Evolutionary conservation across 2,329 filamentous ascomycete species (phyloP).

Genomic region (Phyllosticta citriasiana): DNA sequence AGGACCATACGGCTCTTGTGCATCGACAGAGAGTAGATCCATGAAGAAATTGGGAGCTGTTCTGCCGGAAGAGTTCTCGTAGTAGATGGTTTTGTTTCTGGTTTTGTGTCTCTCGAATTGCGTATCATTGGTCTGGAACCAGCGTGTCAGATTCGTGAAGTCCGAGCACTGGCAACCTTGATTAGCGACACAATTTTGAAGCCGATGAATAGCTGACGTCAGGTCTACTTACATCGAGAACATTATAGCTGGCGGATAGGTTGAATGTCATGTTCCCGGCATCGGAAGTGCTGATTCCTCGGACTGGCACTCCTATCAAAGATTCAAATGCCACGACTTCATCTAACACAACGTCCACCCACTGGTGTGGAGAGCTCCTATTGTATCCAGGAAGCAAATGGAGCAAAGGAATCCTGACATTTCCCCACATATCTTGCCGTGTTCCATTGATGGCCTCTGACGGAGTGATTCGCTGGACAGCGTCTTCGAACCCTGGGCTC

Average conservation of each 20-base stretch:
- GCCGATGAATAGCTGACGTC: too few species aligned
- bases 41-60: too few species aligned
- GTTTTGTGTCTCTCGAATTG: too few species aligned
- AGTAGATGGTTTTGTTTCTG: too few species aligned
- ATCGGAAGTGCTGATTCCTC: neutral
- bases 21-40: too few species aligned
- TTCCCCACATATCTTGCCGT: neutral
- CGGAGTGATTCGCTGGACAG: too few species aligned
- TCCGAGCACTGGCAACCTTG: neutral
- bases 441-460: neutral
- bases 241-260: neutral
- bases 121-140: too few species aligned
- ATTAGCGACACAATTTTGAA: too few species aligned
- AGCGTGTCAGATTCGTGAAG: neutral
- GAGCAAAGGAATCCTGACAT: slow-evolving; percentile 1
- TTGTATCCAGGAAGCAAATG: neutral
- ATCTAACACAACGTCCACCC: neutral
- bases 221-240: neutral
- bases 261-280: neutral
- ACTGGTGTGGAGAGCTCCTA: neutral
- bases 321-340: neutral
- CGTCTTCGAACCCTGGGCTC: neutral
- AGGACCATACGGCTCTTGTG: too few species aligned
- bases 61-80: too few species aligned
- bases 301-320: neutral